phyloP scores from a whole-genome alignment of 352 stramenopile species.

The Globisporangium ultimum region DNA sequence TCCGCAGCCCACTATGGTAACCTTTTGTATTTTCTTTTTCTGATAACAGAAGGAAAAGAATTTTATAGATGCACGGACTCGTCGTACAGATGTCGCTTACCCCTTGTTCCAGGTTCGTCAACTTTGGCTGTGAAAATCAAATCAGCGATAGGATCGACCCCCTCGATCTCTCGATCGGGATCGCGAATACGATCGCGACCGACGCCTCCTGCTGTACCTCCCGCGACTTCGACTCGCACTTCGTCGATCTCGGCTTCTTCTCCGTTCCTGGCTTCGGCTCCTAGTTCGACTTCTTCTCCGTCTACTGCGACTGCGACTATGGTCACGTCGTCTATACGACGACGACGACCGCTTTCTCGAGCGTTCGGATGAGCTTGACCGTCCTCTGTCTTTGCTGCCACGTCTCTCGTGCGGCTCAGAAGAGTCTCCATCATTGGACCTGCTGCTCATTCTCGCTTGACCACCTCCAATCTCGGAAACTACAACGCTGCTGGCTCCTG shows the following conservation, averaged over 20 bases:
- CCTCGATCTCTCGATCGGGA: conserved; percentile 25
- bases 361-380: conserved; percentile 1
- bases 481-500: no score
- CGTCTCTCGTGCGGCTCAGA: not conserved
- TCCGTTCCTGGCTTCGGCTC: conserved; percentile 14
- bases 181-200: conserved; percentile 11
- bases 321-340: not conserved
- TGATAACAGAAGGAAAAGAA: not conserved
- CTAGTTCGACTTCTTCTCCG: conserved; percentile 14
- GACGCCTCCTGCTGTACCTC: conserved; percentile 13
- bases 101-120: not conserved
- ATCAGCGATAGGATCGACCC: conserved; percentile 15
- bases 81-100: conserved; percentile 19
- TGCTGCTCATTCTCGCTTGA: no score
- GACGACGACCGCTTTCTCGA: conserved; percentile 3
- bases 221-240: conserved; percentile 20
- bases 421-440: no score
- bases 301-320: conserved; percentile 11
- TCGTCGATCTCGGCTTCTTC: not conserved
- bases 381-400: not conserved
- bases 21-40: conserved; percentile 11
- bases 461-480: no score
- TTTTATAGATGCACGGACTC: conserved; percentile 12
- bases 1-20: not conserved
- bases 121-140: no score